Conservation (phyloP, 2,329 filamentous ascomycete species). For the Diaporthe aspalathi region DNA sequence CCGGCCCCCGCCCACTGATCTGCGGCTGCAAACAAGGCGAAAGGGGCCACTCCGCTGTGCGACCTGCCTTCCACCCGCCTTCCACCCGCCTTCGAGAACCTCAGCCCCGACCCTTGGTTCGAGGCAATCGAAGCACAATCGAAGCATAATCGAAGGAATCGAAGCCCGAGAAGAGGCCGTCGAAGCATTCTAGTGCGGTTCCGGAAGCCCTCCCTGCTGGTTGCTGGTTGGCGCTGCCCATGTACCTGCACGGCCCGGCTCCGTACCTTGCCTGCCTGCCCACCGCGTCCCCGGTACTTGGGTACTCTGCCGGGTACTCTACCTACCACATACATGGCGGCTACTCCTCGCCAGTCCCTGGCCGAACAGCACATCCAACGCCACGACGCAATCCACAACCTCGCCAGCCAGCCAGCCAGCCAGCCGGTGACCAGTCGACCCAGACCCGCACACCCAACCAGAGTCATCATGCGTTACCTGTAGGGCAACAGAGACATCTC, state of each 20-base stretch:
- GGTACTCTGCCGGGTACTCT: too few relatives aligned
- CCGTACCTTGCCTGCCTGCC: too few relatives aligned
- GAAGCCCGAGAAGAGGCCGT: background rate
- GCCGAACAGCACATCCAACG: background rate
- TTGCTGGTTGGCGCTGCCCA: background rate
- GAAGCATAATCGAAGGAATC: slow-evolving; percentile 20
- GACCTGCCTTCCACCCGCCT: slow-evolving; percentile 23
- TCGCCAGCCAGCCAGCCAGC: background rate
- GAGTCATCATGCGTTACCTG: background rate
- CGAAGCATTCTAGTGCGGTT: slow-evolving; percentile 31
- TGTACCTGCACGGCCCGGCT: background rate
- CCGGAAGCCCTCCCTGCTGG: too few relatives aligned
- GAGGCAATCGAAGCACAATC: slow-evolving; percentile 21
- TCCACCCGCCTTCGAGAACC: slow-evolving; percentile 26
- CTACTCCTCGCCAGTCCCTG: background rate
- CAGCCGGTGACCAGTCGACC: too few relatives aligned
- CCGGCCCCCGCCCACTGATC: slow-evolving; percentile 16
- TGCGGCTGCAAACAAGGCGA: slow-evolving; percentile 30
- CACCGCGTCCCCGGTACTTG: too few relatives aligned
- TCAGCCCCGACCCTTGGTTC: slow-evolving; percentile 4
- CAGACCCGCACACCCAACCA: background rate
- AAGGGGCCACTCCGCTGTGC: slow-evolving; percentile 29
- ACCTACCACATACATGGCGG: too few relatives aligned
- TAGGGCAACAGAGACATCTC: background rate
- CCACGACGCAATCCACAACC: background rate